Percentiles rank a stretch among this genome's conserved stretches.
These are phyloP conservation scores for Pythium pyrilobum DNA, from an alignment of 352 stramenopile genomes.

Conservation along the genomic window DNA sequence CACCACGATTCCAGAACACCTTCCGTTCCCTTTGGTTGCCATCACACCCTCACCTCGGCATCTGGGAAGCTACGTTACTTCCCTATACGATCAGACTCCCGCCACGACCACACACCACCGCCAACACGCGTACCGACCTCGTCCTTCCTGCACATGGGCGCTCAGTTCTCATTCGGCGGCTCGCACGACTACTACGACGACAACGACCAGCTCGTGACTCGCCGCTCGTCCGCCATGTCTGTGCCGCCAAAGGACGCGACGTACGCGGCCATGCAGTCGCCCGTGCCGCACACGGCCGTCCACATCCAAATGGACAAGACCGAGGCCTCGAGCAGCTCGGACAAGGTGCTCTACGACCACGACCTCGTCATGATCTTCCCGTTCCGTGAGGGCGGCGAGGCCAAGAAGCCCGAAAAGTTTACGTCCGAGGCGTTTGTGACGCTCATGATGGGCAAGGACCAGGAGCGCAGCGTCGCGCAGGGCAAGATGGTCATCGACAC, in stretches of 20 bases:
- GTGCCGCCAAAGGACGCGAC: slow-evolving; percentile 3
- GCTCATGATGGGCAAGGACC: slow-evolving; percentile 65
- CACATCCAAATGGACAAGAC: slow-evolving; percentile 19
- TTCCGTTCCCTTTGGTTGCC: background rate
- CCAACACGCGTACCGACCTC: background rate
- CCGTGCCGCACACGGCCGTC: slow-evolving; percentile 7
- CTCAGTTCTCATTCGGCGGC: slow-evolving; percentile 17
- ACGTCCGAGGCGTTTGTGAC: slow-evolving; percentile 56
- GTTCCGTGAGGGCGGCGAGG: slow-evolving; percentile 49
- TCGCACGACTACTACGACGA: slow-evolving; percentile 19
- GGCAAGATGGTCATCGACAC: slow-evolving; percentile 57
- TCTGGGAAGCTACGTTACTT: background rate
- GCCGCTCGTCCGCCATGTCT: background rate
- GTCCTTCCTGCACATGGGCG: background rate
- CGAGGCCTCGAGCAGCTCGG: slow-evolving; percentile 14
- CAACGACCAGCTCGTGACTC: slow-evolving; percentile 1
- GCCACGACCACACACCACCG: background rate
- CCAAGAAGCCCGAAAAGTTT: slow-evolving; percentile 62
- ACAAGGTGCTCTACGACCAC: slow-evolving; percentile 64
- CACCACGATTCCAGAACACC: background rate
- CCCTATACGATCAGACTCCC: background rate
- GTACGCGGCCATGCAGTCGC: slow-evolving; percentile 20
- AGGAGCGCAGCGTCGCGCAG: slow-evolving; percentile 24
- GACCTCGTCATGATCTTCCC: slow-evolving; percentile 84
- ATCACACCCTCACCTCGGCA: background rate